These are phyloP conservation scores for Durusdinium trenchii DNA, from an alignment of 73 alveolate genomes.

Conservation along the genomic window DNA sequence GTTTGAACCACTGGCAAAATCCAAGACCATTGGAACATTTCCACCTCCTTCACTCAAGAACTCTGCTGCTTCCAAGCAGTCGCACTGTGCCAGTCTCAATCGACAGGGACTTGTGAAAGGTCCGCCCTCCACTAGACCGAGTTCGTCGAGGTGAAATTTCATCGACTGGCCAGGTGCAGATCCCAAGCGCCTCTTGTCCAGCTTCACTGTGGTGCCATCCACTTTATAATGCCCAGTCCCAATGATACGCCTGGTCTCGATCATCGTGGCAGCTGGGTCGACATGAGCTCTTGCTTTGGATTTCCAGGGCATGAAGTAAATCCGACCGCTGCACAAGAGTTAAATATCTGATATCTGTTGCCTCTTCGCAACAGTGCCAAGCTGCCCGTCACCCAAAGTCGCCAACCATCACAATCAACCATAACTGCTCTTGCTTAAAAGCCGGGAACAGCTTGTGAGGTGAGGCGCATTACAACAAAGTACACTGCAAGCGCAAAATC, in stretches of 20 bases:
- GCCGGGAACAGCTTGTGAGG: too few species aligned
- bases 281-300: not conserved
- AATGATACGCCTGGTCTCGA: constrained; percentile 26
- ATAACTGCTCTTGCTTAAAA: too few species aligned
- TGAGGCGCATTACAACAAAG: too few species aligned
- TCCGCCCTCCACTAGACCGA: not conserved
- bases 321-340: too few species aligned
- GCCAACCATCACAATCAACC: too few species aligned
- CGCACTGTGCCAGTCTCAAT: constrained; percentile 8
- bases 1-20: constrained; percentile 52
- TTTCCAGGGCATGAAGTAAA: not conserved
- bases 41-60: not conserved
- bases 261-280: constrained; percentile 15
- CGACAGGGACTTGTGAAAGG: not conserved
- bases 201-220: not conserved
- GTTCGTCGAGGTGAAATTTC: not conserved
- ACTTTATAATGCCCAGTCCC: not conserved
- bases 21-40: not conserved
- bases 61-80: constrained; percentile 45
- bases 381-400: too few species aligned
- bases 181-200: not conserved
- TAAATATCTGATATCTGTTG: too few species aligned
- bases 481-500: too few species aligned
- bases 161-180: constrained; percentile 1
- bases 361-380: too few species aligned